Conservation (phyloP, 805 yeast species). For the Ogataea sp. region DNA sequence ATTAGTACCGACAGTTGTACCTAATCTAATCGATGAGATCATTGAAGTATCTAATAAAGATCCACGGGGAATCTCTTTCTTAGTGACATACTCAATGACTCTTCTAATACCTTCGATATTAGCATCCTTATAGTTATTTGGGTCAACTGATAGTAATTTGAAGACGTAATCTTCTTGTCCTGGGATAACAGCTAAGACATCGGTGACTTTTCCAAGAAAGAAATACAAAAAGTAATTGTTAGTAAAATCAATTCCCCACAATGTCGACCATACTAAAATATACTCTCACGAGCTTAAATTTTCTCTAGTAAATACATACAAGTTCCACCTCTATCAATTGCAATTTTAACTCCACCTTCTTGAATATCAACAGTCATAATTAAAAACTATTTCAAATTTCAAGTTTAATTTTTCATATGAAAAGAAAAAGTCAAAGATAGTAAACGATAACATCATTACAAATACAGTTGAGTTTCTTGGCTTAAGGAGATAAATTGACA, state of each 20-base stretch:
- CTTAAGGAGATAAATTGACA: too few species aligned
- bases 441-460: too few species aligned
- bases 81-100: slow-evolving; percentile 26
- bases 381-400: too few species aligned
- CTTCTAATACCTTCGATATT: slow-evolving; percentile 37
- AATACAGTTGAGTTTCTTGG: too few species aligned
- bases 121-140: slow-evolving; percentile 32
- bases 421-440: too few species aligned
- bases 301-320: slow-evolving; percentile 2
- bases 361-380: background rate
- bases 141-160: slow-evolving; percentile 34
- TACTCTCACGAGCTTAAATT: too few species aligned
- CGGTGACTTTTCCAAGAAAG: slow-evolving; percentile 23
- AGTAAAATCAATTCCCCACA: background rate
- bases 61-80: slow-evolving; percentile 13
- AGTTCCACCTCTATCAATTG: slow-evolving; percentile 9
- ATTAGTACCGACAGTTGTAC: slow-evolving; percentile 39
- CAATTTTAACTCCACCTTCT: slow-evolving; percentile 4
- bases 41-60: slow-evolving; percentile 19
- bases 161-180: slow-evolving; percentile 28
- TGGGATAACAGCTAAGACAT: slow-evolving; percentile 34
- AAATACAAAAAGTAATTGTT: background rate
- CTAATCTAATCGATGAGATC: slow-evolving; percentile 31
- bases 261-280: too few species aligned
- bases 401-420: too few species aligned